Evolutionary conservation across 2,329 filamentous ascomycete genomes (phyloP).

Genomic region (Clathrospora elynae): DNA sequence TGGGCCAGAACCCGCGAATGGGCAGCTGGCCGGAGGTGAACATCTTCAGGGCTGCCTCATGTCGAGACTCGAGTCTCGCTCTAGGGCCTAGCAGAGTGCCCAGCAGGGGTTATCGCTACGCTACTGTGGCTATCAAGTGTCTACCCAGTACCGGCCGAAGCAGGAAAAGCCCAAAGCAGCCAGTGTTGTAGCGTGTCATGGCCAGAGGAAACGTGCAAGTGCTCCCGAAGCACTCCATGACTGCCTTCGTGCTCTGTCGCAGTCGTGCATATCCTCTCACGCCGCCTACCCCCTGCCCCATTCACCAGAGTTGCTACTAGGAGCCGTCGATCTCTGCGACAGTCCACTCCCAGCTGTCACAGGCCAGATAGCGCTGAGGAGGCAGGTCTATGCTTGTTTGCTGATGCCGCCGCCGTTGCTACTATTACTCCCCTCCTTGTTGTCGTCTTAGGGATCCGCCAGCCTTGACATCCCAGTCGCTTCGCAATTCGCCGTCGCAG

Average conservation of each 20-base stretch:
- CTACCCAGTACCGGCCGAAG: conserved; percentile 32
- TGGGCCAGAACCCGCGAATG: conserved; percentile 43
- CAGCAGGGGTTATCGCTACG: conserved; percentile 40
- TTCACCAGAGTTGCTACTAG: conserved; percentile 19
- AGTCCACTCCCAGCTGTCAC: conserved; percentile 19
- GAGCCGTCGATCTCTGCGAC: conserved; percentile 31
- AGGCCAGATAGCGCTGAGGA: conserved; percentile 30
- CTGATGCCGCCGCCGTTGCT: conserved; percentile 38
- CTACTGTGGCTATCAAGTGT: conserved; percentile 35
- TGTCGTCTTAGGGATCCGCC: conserved; percentile 32
- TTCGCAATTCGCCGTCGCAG: conserved; percentile 34
- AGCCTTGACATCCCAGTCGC: conserved; percentile 30
- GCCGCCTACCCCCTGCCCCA: conserved; percentile 36
- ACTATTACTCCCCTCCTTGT: conserved; percentile 30
- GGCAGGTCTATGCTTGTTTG: conserved; percentile 35
- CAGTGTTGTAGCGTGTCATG: conserved; percentile 38
- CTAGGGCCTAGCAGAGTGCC: conserved; percentile 27
- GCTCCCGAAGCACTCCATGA: conserved; percentile 28
- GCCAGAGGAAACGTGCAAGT: conserved; percentile 32
- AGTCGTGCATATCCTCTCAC: conserved; percentile 34
- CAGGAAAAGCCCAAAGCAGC: conserved; percentile 33
- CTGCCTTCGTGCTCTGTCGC: conserved; percentile 27
- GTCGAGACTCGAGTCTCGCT: conserved; percentile 19
- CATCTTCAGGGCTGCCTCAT: conserved; percentile 38
- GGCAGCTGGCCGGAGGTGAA: conserved; percentile 36